Base-by-base conservation (phyloP, 345 rosid species). In the Corchorus olitorius region DNA sequence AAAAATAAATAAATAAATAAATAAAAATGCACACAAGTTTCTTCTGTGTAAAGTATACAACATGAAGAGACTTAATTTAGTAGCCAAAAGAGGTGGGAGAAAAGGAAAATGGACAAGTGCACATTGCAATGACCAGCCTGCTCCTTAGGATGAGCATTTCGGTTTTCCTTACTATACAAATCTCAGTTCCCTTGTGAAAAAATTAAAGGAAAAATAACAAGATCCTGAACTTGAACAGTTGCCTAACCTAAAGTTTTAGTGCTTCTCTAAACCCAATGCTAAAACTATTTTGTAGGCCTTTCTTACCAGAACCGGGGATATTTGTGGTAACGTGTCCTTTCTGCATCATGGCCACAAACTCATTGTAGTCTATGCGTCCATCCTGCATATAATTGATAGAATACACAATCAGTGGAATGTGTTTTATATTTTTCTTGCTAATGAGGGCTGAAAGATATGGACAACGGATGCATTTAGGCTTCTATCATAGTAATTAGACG, bases 321-420 rank as follows among this genome's bases (percentile, higher is more conserved):
- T 41, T 65, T 34, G 78, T 78, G 53, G 81, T 79, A 3, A 76
- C 86, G 41, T 81, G 89, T 16, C 93, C 90, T 59, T 84, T 86
- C 81, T 88, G 94, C 97, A 93, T 93, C 97, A 93, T 93, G 4
- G 93, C 92, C 71, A 88, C 96, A 54, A 93, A 93, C 84, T 93
- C 96, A 33, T 86, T 89, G 86, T 91, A 93, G 77, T 93, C 97
- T 61, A 93, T 93, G 70, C 87, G 79, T 19, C 97, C 97, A 12
- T 93, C 96, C 96, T 93, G 91, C 75, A 80, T 77, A 64, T 46
- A 41, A 56, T 35, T 0, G 41, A 61, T 34, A 16, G 48, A 53
- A 77, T 69, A 71, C 8, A 53, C 14, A 3, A 63, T 74, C 50
- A 73, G 39, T 37, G 8, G 61, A 53, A 27, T 8, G 1, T 19